Conservation (phyloP, 495 filamentous ascomycete genomes). For the Sabuloglossum arenarium region DNA sequence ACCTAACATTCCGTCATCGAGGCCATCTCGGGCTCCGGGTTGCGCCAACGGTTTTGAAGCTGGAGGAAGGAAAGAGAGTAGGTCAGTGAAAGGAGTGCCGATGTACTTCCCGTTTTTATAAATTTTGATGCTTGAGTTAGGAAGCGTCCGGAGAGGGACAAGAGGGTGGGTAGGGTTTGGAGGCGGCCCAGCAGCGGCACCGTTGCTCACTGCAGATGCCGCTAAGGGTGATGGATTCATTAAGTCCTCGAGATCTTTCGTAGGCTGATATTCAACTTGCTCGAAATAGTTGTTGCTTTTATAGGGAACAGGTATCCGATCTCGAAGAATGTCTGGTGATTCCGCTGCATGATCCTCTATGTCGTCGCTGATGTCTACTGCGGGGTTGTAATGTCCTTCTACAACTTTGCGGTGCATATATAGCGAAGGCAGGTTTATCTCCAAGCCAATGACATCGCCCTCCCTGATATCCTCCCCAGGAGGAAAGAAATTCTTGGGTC, state of each 20-base stretch:
- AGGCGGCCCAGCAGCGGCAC: conserved; percentile 20
- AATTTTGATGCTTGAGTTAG: conserved; percentile 64
- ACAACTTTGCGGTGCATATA: conserved; percentile 73
- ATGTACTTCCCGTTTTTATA: conserved; percentile 81
- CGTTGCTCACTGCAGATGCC: conserved; percentile 17
- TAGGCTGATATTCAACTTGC: conserved; percentile 72
- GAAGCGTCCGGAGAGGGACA: conserved; percentile 58
- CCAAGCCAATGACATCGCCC: conserved; percentile 87
- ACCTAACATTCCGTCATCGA: conserved; percentile 85
- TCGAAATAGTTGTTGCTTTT: conserved; percentile 90
- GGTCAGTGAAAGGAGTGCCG: conserved; percentile 71
- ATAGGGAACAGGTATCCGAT: conserved; percentile 83
- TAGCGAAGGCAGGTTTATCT: conserved; percentile 76
- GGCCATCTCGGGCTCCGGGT: conserved; percentile 47
- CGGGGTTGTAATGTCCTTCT: conserved; percentile 66
- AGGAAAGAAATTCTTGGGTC: conserved; percentile 72
- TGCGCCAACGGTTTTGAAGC: conserved; percentile 60
- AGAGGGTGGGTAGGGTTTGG: conserved; percentile 53
- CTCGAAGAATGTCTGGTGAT: conserved; percentile 66
- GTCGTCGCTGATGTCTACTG: conserved; percentile 46
- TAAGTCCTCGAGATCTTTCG: conserved; percentile 74
- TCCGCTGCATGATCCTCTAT: conserved; percentile 16
- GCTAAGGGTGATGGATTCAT: conserved; percentile 49
- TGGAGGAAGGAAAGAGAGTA: conserved; percentile 82
- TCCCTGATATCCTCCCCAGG: conserved; percentile 46